Base-by-base conservation (phyloP, 805 yeast species). In the Candida boleticola region DNA sequence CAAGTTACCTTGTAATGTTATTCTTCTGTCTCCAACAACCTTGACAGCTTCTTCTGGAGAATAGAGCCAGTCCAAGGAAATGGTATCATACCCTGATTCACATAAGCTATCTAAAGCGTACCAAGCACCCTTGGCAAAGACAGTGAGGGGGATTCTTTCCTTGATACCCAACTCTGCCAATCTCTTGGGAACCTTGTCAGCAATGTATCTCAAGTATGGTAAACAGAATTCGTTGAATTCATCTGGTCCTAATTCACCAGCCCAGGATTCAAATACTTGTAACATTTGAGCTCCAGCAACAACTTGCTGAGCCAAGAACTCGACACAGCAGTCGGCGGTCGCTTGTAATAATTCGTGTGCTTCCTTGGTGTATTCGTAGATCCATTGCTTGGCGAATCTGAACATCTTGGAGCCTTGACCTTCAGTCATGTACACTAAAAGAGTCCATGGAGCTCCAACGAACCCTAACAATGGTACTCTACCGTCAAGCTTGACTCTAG, bases 401-500 rank as follows among this genome's bases (percentile, higher is more conserved):
- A 87, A 93, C 74, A 92, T 74, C 59, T 86, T 86, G 5, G 97
- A 83, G 14, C 97, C 96, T 51, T 95, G 96, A 40, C 99, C 99
- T 66, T 93, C 99, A 46, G 89, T 82, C 97, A 93, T 93, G 68
- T 93, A 93, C 29, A 90, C 96, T 70, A 93, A 74, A 46, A 93
- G 69, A 10, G 99, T 93, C 97, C 97, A 93, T 43, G 99, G 99
- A 6, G 96, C 97, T 41, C 99, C 99, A 52, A 89, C 86, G 66
- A 93, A 93, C 3, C 99, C 99, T 39, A 93, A 74, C 47, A 93
- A 71, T 22, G 99, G 99, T 10, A 90, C 97, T 55, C 95, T 78
- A 39, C 99, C 99, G 32, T 82, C 67, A 46, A 93, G 76, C 57
- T 86, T 88, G 49, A 73, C 73, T 64, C 99, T 78, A n/a, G 99